Base-by-base conservation (phyloP, 2,329 filamentous ascomycete genomes). In the Metarhizium brunneum region DNA sequence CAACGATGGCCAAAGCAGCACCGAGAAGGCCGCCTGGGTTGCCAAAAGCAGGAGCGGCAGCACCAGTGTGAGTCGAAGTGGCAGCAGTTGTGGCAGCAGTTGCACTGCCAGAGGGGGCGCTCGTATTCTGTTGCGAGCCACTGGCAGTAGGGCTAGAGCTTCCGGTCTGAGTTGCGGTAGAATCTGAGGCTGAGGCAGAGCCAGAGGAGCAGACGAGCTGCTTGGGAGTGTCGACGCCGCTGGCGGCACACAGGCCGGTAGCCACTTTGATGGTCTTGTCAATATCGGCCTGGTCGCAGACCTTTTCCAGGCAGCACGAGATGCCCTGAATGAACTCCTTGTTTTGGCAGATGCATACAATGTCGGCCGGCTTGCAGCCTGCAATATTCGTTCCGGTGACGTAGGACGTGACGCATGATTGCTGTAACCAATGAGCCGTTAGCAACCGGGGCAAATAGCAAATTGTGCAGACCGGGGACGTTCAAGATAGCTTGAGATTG, bases 331-430 rank as follows among this genome's bases (percentile, higher is more conserved):
- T 65, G 68, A 76, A 75, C 47, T 66, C 54, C 50, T 61, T 50
- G 67, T 74, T 73, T 62, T 61, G 64, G 68, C 73, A 76, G 62
- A 76, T 67, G 64, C 73, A 76, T 54, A 60, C 63, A 57, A 73
- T 64, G 65, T 75, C 71, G 62, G 71, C 60, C 48, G 63, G 57
- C 32, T 61, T 62, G 64, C 73, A 76, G 60, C 68, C 71, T 52
- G 65, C 71, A 54, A 76, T 70, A 43, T 60, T 59, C 20, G 54
- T 60, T 47, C 68, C 69, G 29, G 59, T 62, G 30, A 69, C 69
- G 64, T 64, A 70, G 2, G 47, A 51, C 68, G 54, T 58, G 56
- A 61, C 40, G 73, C 64, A 59, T 70, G 74, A 6, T 57, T 54
- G 59, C 64, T 65, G 66, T 72, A 10, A 30, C 4, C 25, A 16